Percentiles rank a stretch among this genome's conserved stretches.
Evolutionary conservation across 129 eudicot genomes (phyloP).

Genomic region (sunflower (Helianthus annuus)): HanXRQr2.0-SUNRISE NC_035436.2:51469859-51470358

Average conservation of each 20-base stretch:
- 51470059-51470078: slow-evolving; percentile 9
- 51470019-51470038: slow-evolving; percentile 6
- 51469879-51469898: slow-evolving; percentile 67
- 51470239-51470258: no score
- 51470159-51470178: slow-evolving; percentile 7
- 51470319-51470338: no score
- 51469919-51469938: slow-evolving; percentile 20
- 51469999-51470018: slow-evolving; percentile 20
- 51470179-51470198: neutral
- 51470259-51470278: no score
- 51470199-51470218: neutral
- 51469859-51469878: slow-evolving; percentile 58
- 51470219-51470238: no score
- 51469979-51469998: slow-evolving; percentile 24
- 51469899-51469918: slow-evolving; percentile 63
- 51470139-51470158: neutral
- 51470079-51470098: slow-evolving; percentile 8
- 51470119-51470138: slow-evolving; percentile 11
- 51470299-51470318: no score
- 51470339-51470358: no score
- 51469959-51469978: slow-evolving; percentile 20
- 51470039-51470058: neutral
- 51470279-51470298: no score
- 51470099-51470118: neutral
- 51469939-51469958: neutral